Evolutionary conservation across 2,329 filamentous ascomycete genomes (phyloP).

Genomic region (Orbilia javanica): DNA sequence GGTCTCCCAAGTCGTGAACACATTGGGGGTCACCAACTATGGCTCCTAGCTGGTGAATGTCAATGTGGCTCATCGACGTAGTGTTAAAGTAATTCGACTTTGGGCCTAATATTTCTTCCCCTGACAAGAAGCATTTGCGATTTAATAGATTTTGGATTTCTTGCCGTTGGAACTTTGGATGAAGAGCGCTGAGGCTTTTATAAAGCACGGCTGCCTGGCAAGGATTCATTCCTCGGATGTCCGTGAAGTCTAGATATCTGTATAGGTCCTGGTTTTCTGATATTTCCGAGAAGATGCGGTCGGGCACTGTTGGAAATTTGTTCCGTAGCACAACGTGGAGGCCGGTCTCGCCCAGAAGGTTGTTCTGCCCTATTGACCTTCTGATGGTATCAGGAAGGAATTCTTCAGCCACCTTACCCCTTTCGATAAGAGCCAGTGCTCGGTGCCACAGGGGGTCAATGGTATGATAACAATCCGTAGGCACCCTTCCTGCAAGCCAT

Average conservation of each 20-base stretch:
- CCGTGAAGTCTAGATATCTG: background rate
- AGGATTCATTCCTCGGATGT: constrained; percentile 12
- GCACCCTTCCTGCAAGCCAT: too few species aligned
- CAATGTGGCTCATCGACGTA: background rate
- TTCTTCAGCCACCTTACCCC: too few species aligned
- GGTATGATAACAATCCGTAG: background rate
- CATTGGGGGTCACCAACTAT: background rate
- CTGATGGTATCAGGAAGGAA: background rate
- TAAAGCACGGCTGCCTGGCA: background rate
- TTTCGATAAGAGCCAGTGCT: background rate
- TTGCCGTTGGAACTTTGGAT: background rate
- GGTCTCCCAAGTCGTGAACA: background rate
- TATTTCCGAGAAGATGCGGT: background rate
- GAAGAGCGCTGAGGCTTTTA: background rate
- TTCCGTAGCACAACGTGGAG: background rate
- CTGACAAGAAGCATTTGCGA: background rate
- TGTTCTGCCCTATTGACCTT: background rate
- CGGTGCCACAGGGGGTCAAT: constrained; percentile 12
- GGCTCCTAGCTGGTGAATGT: background rate
- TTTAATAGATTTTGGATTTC: background rate
- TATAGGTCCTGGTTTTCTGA: background rate
- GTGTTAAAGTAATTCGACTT: background rate
- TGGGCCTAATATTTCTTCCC: background rate
- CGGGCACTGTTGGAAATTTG: background rate
- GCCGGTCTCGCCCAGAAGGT: background rate